phyloP scores from a whole-genome alignment of 805 yeast species.

The Candida patagonica region DNA sequence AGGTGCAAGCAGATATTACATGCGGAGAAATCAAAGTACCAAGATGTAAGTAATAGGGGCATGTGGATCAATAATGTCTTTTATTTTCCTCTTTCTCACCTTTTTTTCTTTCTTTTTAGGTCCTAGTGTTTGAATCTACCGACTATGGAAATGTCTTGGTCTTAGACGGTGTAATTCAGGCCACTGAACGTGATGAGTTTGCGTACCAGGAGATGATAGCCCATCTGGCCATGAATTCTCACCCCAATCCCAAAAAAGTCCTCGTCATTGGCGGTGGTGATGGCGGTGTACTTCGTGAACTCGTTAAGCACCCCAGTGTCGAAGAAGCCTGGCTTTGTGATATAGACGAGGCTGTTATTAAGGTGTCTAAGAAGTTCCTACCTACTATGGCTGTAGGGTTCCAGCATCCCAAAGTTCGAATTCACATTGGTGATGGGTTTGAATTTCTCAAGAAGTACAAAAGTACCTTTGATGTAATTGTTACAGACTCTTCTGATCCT shows the following conservation, averaged over 20 bases:
- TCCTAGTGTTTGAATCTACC: conserved; percentile 61
- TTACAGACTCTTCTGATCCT: conserved; percentile 90
- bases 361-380: conserved; percentile 58
- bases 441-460: conserved; percentile 46
- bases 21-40: conserved; percentile 59
- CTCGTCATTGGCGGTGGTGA: conserved; percentile 94
- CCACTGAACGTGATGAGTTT: conserved; percentile 87
- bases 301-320: conserved; percentile 58
- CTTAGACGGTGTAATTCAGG: conserved; percentile 82
- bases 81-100: too few relatives aligned
- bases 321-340: conserved; percentile 73
- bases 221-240: conserved; percentile 73
- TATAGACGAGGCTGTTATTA: conserved; percentile 76
- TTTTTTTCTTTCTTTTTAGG: conserved; percentile 5
- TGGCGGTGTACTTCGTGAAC: conserved; percentile 88
- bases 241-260: conserved; percentile 63
- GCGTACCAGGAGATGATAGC: conserved; percentile 90
- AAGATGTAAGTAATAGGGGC: conserved; percentile 45
- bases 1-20: conserved; percentile 57
- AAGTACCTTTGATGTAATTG: conserved; percentile 67
- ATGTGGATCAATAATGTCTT: too few relatives aligned
- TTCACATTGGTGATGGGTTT: conserved; percentile 77
- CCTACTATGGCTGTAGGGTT: conserved; percentile 67
- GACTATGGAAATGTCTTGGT: conserved; percentile 82
- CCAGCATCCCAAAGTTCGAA: conserved; percentile 53